Base-by-base conservation (phyloP, 2,329 filamentous ascomycete genomes). In the Xylariaceae sp. region DNA sequence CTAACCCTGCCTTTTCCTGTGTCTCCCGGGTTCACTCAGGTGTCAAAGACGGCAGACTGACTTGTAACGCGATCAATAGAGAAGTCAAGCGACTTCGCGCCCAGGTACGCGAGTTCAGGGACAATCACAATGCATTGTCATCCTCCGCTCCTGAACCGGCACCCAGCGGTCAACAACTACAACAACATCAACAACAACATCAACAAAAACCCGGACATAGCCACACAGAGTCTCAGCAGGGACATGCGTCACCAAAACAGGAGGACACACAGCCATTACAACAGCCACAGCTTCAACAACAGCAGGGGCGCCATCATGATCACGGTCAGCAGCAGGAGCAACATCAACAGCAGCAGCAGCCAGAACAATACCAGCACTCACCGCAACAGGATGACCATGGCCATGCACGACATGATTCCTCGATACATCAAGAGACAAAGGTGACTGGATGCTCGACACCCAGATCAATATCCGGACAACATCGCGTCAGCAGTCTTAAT, bases 81-180 rank as follows among this genome's bases (percentile, higher is more conserved):
- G 37, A 44, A 35, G 37, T 43, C 8, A 37, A 44, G 24, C 7
- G 16, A 17, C 35, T 43, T 8, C 41, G 35, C 11, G 30, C 16
- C 8, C 26, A 38, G 19, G 16, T 43, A 6, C 13, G 35, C 19
- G 26, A 43, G 35, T 38, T 38, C 11, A 19, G 38, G 29, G 17
- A n/a, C n/a, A n/a, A n/a, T n/a, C n/a, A n/a, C n/a, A n/a, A n/a
- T n/a, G n/a, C n/a, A n/a, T n/a, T n/a, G n/a, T n/a, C n/a, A n/a
- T n/a, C n/a, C n/a, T n/a, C n/a, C n/a, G n/a, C n/a, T n/a, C n/a
- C n/a, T n/a, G n/a, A n/a, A n/a, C n/a, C n/a, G n/a, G n/a, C n/a
- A n/a, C n/a, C 13, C 12, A 39, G 22, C 6, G 22, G 11, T 13
- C 34, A 44, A 32, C 32, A 44, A 32, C 13, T 8, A 11, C 4